phyloP scores from a whole-genome alignment of 2,329 filamentous ascomycete species.

The Pseudofabraea citricarpa region DNA sequence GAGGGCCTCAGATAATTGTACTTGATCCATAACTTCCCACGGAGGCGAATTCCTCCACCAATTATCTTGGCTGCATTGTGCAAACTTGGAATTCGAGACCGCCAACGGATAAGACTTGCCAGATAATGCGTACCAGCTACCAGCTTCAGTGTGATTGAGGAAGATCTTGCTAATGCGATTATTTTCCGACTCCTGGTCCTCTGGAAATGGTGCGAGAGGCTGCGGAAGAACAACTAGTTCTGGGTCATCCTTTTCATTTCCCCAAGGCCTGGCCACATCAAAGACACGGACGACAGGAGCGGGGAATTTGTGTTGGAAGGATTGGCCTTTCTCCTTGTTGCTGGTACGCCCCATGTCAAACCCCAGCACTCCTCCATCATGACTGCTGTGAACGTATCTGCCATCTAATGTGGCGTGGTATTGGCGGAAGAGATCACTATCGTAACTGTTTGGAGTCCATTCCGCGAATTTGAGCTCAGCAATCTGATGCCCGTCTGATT shows the following conservation, averaged over 20 bases:
- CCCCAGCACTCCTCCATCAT: constrained; percentile 79
- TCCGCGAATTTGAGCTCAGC: constrained; percentile 91
- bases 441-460: constrained; percentile 89
- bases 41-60: constrained; percentile 39
- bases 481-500: constrained; percentile 67
- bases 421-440: constrained; percentile 80
- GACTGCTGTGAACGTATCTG: constrained; percentile 81
- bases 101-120: constrained; percentile 82
- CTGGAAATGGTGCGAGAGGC: constrained; percentile 57
- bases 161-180: constrained; percentile 66
- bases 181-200: constrained; percentile 43
- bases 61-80: constrained; percentile 48
- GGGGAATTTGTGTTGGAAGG: constrained; percentile 65
- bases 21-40: constrained; percentile 28
- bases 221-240: constrained; percentile 84
- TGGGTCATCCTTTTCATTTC: constrained; percentile 60
- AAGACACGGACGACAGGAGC: constrained; percentile 84
- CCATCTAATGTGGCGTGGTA: constrained; percentile 78
- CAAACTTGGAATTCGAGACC: constrained; percentile 55
- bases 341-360: constrained; percentile 56
- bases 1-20: constrained; percentile 55
- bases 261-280: constrained; percentile 73
- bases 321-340: constrained; percentile 29
- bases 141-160: constrained; percentile 79
- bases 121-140: constrained; percentile 92